Evolutionary conservation across 139 green algal genomes (phyloP).

Genomic region (Micractinium sp.): DNA sequence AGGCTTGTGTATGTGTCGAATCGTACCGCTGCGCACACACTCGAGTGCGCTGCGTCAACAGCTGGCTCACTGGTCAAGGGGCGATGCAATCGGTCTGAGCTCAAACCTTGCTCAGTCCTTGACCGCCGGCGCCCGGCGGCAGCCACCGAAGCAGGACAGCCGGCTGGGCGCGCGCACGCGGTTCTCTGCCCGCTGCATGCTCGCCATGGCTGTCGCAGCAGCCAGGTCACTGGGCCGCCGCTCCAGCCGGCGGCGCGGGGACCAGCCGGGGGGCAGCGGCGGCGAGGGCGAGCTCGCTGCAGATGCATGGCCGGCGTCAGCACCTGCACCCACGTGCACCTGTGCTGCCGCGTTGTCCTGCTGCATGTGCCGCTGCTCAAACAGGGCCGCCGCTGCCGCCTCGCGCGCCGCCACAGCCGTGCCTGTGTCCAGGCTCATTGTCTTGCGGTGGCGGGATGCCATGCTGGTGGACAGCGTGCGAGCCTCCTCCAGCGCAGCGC

Average conservation of each 20-base stretch:
- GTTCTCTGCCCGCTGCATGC: neutral
- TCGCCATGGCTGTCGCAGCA: neutral
- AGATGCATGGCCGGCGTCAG: neutral
- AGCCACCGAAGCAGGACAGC: conserved; percentile 5
- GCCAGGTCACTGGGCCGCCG: conserved; percentile 19
- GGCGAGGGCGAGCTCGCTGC: neutral
- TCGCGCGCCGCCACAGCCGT: neutral
- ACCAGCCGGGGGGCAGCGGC: neutral
- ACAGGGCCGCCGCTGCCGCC: neutral
- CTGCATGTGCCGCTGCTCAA: neutral
- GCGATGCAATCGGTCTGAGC: neutral
- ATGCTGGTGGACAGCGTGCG: neutral
- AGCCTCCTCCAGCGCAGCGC: neutral
- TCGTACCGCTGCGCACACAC: too few species aligned
- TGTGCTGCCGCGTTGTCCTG: neutral
- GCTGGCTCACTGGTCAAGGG: neutral
- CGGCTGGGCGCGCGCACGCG: neutral
- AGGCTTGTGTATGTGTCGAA: neutral
- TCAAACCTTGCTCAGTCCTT: conserved; percentile 3
- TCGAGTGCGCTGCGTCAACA: neutral
- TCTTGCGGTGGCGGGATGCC: conserved; percentile 6
- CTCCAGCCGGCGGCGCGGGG: neutral
- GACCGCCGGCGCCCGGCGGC: neutral
- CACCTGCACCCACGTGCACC: neutral
- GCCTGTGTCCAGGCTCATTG: conserved; percentile 14